These are phyloP conservation scores for Hippophae rhamnoides DNA, from an alignment of 306 rosid species.

Conservation along the genomic window DNA sequence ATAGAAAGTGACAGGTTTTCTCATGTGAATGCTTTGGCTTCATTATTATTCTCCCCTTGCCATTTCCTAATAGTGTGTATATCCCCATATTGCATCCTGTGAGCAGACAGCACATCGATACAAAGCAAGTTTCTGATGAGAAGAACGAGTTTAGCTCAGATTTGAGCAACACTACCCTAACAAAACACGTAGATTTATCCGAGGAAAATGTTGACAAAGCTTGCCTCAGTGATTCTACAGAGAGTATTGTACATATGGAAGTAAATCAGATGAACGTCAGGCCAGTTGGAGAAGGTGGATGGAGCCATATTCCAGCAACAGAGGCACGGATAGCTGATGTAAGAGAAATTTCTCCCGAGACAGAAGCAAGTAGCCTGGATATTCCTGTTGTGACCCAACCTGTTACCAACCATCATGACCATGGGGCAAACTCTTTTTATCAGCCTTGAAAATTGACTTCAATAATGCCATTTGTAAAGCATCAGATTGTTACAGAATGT, in stretches of 20 bases:
- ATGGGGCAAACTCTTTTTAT: slow-evolving; percentile 50
- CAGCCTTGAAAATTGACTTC: slow-evolving; percentile 44
- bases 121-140: slow-evolving; percentile 70
- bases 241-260: slow-evolving; percentile 70
- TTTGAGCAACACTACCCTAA: slow-evolving; percentile 29
- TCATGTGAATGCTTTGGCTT: neutral
- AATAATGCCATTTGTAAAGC: slow-evolving; percentile 10
- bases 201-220: slow-evolving; percentile 94
- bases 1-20: too few relatives aligned
- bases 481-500: slow-evolving; percentile 14
- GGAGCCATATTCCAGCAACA: slow-evolving; percentile 94
- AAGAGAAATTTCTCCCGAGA: slow-evolving; percentile 70
- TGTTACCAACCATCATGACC: slow-evolving; percentile 47
- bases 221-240: slow-evolving; percentile 81
- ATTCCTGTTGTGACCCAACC: slow-evolving; percentile 86
- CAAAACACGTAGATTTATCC: slow-evolving; percentile 80
- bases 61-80: too few relatives aligned
- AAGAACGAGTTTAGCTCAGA: slow-evolving; percentile 79
- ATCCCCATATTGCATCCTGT: neutral
- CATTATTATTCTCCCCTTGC: neutral
- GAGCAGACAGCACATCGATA: slow-evolving; percentile 70
- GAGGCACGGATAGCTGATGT: slow-evolving; percentile 88
- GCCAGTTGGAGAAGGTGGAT: slow-evolving; percentile 60
- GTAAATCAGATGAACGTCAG: slow-evolving; percentile 50
- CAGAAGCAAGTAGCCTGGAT: slow-evolving; percentile 81